Conservation (phyloP, 2,329 filamentous ascomycete species). For the Cladorrhinum sp. region DNA sequence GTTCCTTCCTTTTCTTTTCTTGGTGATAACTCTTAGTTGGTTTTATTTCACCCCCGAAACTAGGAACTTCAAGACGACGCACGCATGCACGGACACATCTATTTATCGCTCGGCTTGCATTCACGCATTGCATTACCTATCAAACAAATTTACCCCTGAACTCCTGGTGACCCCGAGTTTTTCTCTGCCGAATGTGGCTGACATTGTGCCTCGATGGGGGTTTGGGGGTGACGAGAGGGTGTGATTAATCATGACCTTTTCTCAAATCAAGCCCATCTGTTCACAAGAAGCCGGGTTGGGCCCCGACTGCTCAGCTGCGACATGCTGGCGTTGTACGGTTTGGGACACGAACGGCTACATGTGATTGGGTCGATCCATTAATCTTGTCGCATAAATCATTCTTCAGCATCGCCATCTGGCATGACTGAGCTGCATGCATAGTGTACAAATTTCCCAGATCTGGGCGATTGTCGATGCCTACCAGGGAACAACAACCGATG, state of each 20-base stretch:
- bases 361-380: slow-evolving; percentile 6
- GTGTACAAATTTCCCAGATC: background rate
- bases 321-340: background rate
- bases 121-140: no score
- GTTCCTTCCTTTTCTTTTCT: background rate
- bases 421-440: background rate
- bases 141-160: no score
- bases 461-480: background rate
- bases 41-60: no score
- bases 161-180: no score
- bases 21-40: background rate
- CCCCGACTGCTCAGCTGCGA: background rate
- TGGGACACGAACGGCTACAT: background rate
- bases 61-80: no score
- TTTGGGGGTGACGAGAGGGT: no score
- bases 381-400: slow-evolving; percentile 5
- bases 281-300: background rate
- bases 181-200: no score
- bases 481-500: background rate
- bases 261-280: background rate
- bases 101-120: no score
- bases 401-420: background rate
- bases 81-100: no score
- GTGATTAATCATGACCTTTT: background rate
- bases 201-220: no score